These are phyloP conservation scores for Aspergillus caelatus DNA, from an alignment of 2,329 filamentous ascomycete species.

Conservation along the genomic window DNA sequence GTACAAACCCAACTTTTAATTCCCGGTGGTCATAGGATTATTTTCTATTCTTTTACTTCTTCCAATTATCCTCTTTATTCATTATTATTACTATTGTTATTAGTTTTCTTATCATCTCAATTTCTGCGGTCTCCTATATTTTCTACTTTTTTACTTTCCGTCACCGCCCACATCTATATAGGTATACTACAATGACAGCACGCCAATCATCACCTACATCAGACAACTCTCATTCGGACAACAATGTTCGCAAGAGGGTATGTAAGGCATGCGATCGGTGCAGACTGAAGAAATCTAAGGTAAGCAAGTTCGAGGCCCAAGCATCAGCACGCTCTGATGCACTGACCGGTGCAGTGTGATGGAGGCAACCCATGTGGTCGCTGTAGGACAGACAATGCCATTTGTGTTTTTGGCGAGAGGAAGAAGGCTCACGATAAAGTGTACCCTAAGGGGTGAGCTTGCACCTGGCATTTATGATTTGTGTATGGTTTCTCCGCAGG, in stretches of 20 bases:
- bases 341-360: constrained; percentile 57
- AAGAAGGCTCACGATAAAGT: constrained; percentile 70
- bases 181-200: constrained; percentile 37
- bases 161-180: constrained; percentile 7
- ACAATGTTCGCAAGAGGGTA: constrained; percentile 57
- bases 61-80: neutral
- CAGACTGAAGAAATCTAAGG: constrained; percentile 68
- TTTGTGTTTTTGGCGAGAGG: constrained; percentile 67
- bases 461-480: constrained; percentile 13
- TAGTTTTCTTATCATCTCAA: too few species aligned
- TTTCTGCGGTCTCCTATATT: neutral
- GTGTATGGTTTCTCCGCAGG: neutral
- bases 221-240: constrained; percentile 47
- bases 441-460: constrained; percentile 65
- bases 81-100: neutral
- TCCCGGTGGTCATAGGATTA: neutral
- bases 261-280: constrained; percentile 67
- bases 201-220: constrained; percentile 45
- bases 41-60: neutral
- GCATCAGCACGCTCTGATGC: constrained; percentile 31
- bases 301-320: constrained; percentile 45
- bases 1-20: neutral
- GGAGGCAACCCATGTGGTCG: constrained; percentile 63
- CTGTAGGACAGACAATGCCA: constrained; percentile 66
- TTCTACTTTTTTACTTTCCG: neutral